Evolutionary conservation across 1,284 basidiomycete genomes (phyloP).

Genomic region (Pseudozyma sp.): DNA sequence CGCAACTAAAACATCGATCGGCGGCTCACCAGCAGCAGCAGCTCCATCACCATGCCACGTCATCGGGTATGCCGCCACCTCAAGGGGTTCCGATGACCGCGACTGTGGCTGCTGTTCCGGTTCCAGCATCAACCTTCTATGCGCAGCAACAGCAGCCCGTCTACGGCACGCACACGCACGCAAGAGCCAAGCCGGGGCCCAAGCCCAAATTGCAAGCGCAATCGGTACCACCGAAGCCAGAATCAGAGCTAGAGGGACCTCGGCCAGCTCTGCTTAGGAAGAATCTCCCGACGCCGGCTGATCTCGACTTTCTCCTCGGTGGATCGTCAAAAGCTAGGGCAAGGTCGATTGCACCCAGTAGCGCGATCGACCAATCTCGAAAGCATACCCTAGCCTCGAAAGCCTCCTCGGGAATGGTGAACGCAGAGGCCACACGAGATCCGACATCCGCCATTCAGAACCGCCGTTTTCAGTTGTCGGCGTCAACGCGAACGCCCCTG

Average conservation of each 20-base stretch:
- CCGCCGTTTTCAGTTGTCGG: no score
- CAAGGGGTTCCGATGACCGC: neutral
- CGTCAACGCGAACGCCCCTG: no score
- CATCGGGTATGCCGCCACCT: constrained; percentile 3
- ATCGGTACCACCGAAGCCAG: neutral
- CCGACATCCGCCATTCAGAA: no score
- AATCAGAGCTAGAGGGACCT: neutral
- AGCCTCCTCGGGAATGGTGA: neutral
- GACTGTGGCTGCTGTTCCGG: constrained; percentile 3
- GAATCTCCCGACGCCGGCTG: constrained; percentile 20
- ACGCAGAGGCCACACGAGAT: no score
- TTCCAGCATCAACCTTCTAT: constrained; percentile 16
- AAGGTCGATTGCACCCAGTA: constrained; percentile 6
- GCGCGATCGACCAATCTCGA: neutral
- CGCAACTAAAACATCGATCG: neutral
- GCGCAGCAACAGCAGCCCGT: constrained; percentile 8
- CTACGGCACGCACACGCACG: neutral
- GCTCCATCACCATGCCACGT: neutral
- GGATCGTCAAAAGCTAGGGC: constrained; percentile 13
- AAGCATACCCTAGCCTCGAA: neutral
- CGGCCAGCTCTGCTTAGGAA: constrained; percentile 6
- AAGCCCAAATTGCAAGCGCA: neutral
- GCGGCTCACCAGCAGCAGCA: neutral
- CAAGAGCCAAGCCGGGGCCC: constrained; percentile 1
- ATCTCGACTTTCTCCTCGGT: constrained; percentile 34